Evolutionary conservation across 495 filamentous ascomycete species (phyloP).

Genomic region (Penicillium psychrofluorescens): DNA sequence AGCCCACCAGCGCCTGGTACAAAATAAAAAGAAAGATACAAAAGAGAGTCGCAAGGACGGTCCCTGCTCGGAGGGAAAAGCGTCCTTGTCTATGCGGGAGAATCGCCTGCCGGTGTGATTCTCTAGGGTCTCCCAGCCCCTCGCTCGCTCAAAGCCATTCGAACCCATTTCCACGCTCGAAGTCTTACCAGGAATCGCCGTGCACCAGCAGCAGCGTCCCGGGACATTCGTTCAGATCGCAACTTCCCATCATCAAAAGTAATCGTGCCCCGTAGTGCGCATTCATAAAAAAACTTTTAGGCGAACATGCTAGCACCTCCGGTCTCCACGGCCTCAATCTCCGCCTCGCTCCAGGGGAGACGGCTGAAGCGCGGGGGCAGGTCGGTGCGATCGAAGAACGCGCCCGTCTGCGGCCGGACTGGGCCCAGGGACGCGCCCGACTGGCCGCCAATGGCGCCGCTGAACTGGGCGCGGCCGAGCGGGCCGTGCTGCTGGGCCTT

Average conservation of each 20-base stretch:
- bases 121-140: too few relatives aligned
- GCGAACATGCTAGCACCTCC: conserved; percentile 71
- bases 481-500: conserved; percentile 94
- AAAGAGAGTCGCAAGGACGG: conserved; percentile 4
- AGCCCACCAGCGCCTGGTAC: conserved; percentile 35
- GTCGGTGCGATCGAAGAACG: conserved; percentile 84
- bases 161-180: conserved; percentile 2
- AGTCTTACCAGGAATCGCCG: conserved; percentile 1
- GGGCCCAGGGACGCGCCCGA: conserved; percentile 63
- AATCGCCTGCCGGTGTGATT: too few relatives aligned
- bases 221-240: conserved; percentile 4
- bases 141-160: not conserved
- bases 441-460: conserved; percentile 53
- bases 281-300: conserved; percentile 18
- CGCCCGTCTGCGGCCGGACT: conserved; percentile 60
- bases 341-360: conserved; percentile 59
- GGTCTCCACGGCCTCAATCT: conserved; percentile 93
- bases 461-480: conserved; percentile 43
- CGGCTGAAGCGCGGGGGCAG: conserved; percentile 78
- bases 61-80: not conserved
- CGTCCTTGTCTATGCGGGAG: not conserved
- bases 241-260: conserved; percentile 15
- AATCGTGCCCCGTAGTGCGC: conserved; percentile 17
- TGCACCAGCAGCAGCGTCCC: conserved; percentile 4
- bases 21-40: conserved; percentile 12